phyloP scores from a whole-genome alignment of 177 flowering plant genomes.

The Telopea speciosissima region DNA sequence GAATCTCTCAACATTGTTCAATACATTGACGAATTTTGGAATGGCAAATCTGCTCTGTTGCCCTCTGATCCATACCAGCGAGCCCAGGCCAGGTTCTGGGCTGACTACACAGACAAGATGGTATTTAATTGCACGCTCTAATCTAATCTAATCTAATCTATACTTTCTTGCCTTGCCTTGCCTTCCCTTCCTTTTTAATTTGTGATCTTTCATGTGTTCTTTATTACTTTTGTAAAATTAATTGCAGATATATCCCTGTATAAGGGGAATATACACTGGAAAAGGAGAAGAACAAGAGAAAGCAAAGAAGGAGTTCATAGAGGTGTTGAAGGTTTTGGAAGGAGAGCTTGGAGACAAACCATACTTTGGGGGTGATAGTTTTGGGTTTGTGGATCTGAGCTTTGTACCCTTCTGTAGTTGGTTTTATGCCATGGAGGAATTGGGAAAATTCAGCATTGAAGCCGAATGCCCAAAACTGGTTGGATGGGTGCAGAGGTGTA shows the following conservation, averaged over 20 bases:
- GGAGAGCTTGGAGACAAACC: constrained; percentile 17
- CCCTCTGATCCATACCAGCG: constrained; percentile 7
- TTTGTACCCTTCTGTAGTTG: constrained; percentile 17
- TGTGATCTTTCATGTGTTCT: no score
- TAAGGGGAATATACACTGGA: not conserved
- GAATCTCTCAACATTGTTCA: constrained; percentile 7
- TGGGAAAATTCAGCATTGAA: constrained; percentile 19
- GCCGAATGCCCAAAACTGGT: constrained; percentile 17
- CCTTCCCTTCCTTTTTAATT: no score
- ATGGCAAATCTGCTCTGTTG: constrained; percentile 2
- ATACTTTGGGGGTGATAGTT: constrained; percentile 19
- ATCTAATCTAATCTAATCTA: no score
- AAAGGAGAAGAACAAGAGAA: constrained; percentile 16
- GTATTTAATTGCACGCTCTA: not conserved
- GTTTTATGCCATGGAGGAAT: constrained; percentile 13
- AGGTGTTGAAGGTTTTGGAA: constrained; percentile 12
- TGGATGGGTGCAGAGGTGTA: constrained; percentile 20
- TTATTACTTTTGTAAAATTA: not conserved
- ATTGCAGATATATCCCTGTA: constrained; percentile 1
- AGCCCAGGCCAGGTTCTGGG: constrained; percentile 12
- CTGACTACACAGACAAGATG: constrained; percentile 7
- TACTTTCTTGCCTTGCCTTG: no score
- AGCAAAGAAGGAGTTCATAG: constrained; percentile 15
- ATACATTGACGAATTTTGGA: constrained; percentile 10
- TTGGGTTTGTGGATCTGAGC: constrained; percentile 20